Percentiles rank a stretch among this genome's conserved stretches.
phyloP scores from a whole-genome alignment of 371 early-diverging fungal species.

The Mucor piriformis region DNA sequence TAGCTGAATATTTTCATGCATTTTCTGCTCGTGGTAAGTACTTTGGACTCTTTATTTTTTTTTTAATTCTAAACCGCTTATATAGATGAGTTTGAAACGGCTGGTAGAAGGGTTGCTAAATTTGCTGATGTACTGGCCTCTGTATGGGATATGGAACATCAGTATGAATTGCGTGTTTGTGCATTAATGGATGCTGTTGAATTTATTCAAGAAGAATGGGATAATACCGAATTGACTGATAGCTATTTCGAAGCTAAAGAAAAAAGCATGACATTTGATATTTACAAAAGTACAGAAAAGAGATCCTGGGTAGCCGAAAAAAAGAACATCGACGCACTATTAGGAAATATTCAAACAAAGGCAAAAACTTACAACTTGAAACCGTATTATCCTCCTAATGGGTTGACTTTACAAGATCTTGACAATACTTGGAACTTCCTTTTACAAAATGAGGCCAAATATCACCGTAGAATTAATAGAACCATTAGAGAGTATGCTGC shows the following conservation, averaged over 20 bases:
- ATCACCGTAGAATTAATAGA: constrained; percentile 78
- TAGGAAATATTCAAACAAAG: constrained; percentile 95
- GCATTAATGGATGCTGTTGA: constrained; percentile 69
- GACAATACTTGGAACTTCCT: constrained; percentile 78
- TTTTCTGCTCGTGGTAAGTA: constrained; percentile 78
- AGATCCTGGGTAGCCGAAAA: constrained; percentile 90
- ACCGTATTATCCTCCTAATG: constrained; percentile 83
- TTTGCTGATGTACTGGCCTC: constrained; percentile 87
- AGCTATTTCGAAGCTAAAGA: constrained; percentile 78
- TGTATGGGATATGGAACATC: constrained; percentile 87
- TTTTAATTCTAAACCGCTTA: background rate
- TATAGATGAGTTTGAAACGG: constrained; percentile 80
- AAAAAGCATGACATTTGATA: constrained; percentile 72
- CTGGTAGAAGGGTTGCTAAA: constrained; percentile 90
- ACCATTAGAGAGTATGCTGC: constrained; percentile 73
- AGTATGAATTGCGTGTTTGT: constrained; percentile 83
- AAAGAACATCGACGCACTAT: constrained; percentile 82
- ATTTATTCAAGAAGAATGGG: constrained; percentile 69
- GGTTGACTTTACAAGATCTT: constrained; percentile 74
- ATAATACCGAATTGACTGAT: constrained; percentile 59
- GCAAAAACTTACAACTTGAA: constrained; percentile 89
- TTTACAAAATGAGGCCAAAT: constrained; percentile 72
- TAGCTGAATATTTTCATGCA: constrained; percentile 98
- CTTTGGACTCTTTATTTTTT: background rate
- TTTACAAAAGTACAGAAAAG: constrained; percentile 84